These are phyloP conservation scores for Hypericum perforatum DNA, from an alignment of 345 rosid genomes.

Conservation along the genomic window DNA sequence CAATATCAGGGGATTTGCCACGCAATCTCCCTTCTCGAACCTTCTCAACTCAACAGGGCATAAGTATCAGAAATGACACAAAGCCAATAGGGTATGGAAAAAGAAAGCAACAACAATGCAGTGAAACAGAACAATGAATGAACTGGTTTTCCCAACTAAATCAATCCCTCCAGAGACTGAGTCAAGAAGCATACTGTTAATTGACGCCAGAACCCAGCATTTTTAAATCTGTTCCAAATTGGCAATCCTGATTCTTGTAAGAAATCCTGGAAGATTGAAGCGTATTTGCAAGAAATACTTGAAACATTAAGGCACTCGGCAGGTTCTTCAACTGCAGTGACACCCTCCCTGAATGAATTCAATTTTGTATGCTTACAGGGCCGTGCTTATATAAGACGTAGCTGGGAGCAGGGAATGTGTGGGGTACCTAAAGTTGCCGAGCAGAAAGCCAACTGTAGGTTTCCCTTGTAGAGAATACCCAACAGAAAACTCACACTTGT, in stretches of 20 bases:
- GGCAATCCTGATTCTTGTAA: slow-evolving; percentile 63
- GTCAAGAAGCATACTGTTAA: slow-evolving; percentile 48
- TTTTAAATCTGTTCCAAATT: slow-evolving; percentile 84
- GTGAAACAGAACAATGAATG: not conserved
- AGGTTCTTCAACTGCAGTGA: slow-evolving; percentile 94
- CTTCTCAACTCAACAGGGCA: slow-evolving; percentile 23
- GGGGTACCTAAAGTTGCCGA: slow-evolving; percentile 81
- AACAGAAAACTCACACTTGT: slow-evolving; percentile 84
- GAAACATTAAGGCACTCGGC: slow-evolving; percentile 87
- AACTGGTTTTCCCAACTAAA: not conserved
- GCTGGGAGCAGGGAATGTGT: slow-evolving; percentile 4
- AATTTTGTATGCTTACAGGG: slow-evolving; percentile 11
- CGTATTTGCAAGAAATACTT: slow-evolving; percentile 53
- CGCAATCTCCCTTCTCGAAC: slow-evolving; percentile 90
- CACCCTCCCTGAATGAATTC: slow-evolving; percentile 58
- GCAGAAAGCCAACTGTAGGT: slow-evolving; percentile 81
- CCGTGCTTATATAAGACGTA: slow-evolving; percentile 12
- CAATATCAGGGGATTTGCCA: slow-evolving; percentile 28
- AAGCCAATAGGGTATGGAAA: not conserved
- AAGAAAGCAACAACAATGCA: not conserved
- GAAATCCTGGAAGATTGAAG: slow-evolving; percentile 70
- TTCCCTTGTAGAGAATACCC: slow-evolving; percentile 78
- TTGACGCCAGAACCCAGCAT: slow-evolving; percentile 91
- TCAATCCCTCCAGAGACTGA: not conserved
- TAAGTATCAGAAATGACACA: not conserved